A percentile compares a stretch with the other conserved stretches of the same genome.
Evolutionary conservation across 2,329 filamentous ascomycete species (phyloP).

Genomic region (Daldinia sp.): DNA sequence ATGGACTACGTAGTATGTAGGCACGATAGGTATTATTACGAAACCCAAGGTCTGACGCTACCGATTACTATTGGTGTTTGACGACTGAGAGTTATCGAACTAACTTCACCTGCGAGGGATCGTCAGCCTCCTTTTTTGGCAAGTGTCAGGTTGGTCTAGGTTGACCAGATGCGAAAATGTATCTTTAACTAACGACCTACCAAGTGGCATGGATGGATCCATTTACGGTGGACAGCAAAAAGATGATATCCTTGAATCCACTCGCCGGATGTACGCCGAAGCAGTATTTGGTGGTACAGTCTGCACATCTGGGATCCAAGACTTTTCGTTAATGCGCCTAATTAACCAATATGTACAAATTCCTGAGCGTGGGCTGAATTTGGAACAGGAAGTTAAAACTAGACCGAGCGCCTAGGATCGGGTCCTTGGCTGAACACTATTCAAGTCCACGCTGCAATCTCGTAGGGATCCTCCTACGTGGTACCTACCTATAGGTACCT

Average conservation of each 20-base stretch:
- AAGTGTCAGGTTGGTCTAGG: constrained; percentile 1
- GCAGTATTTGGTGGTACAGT: constrained; percentile 6
- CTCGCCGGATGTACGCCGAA: constrained; percentile 29
- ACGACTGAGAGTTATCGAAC: not conserved
- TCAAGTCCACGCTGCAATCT: constrained; percentile 3
- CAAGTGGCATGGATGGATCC: constrained; percentile 19
- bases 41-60: constrained; percentile 4
- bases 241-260: constrained; percentile 18
- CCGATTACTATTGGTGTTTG: not conserved
- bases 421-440: constrained; percentile 34
- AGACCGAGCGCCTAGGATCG: constrained; percentile 29
- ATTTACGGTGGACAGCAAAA: constrained; percentile 21
- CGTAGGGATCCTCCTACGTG: constrained; percentile 17
- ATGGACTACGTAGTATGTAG: no score
- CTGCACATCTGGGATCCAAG: constrained; percentile 21
- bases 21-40: constrained; percentile 8
- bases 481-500: not conserved
- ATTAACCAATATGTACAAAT: constrained; percentile 23
- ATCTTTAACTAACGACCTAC: constrained; percentile 8
- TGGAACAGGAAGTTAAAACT: constrained; percentile 19
- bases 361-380: constrained; percentile 27
- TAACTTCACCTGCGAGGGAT: constrained; percentile 22
- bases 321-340: constrained; percentile 27
- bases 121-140: constrained; percentile 23
- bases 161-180: constrained; percentile 7